Conservation (phyloP, 2,329 filamentous ascomycete genomes). For the Zymoseptoria brevis region DNA sequence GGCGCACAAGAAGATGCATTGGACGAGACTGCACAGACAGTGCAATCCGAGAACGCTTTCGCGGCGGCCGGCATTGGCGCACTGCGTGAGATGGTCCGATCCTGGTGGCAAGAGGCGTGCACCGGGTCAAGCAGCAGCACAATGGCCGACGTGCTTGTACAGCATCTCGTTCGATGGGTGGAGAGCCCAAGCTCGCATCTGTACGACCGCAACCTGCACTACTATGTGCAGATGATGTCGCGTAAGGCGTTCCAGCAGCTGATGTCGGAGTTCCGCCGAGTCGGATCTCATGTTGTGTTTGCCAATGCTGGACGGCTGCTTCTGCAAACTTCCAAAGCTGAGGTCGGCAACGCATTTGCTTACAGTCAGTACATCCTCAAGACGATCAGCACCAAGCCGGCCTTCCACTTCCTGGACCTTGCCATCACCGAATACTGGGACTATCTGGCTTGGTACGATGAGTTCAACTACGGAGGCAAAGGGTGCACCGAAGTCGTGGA, state of each 20-base stretch:
- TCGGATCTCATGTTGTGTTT: conserved; percentile 93
- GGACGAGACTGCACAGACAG: conserved; percentile 57
- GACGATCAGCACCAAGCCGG: conserved; percentile 87
- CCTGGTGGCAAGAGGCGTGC: conserved; percentile 88
- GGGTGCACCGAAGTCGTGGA: conserved; percentile 75
- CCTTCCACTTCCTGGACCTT: conserved; percentile 95
- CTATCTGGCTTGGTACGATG: conserved; percentile 96
- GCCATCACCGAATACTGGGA: conserved; percentile 99
- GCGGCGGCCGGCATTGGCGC: conserved; percentile 86
- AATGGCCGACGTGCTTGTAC: conserved; percentile 97
- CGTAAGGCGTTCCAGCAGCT: conserved; percentile 94
- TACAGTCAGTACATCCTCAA: conserved; percentile 98
- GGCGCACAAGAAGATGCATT: conserved; percentile 52
- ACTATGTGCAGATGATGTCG: conserved; percentile 98
- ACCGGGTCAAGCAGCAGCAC: conserved; percentile 60
- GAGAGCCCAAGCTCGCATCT: conserved; percentile 88
- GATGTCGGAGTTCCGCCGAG: conserved; percentile 91
- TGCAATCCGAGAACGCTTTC: conserved; percentile 84
- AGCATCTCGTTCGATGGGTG: conserved; percentile 95
- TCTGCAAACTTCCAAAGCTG: conserved; percentile 90
- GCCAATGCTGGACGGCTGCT: conserved; percentile 83
- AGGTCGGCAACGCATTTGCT: conserved; percentile 92
- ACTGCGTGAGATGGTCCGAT: conserved; percentile 94
- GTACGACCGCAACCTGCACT: conserved; percentile 87
- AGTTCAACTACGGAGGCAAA: conserved; percentile 97